Conservation (phyloP, 2,329 filamentous ascomycete genomes). For the Aspergillus sojae region DNA sequence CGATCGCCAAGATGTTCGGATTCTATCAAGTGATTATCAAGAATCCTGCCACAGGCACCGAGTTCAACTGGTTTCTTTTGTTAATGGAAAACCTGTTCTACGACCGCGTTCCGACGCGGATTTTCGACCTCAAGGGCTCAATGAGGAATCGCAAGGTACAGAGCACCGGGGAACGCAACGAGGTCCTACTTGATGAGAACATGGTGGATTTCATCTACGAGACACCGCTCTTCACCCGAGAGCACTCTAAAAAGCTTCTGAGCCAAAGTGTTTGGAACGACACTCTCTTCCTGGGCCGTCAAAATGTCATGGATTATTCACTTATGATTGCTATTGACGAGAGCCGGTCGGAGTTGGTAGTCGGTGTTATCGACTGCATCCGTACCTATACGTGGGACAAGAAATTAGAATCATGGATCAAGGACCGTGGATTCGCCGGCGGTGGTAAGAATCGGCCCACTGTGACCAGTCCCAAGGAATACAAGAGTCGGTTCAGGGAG, state of each 20-base stretch:
- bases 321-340: constrained; percentile 99
- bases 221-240: constrained; percentile 88
- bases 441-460: constrained; percentile 84
- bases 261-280: constrained; percentile 95
- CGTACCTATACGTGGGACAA: constrained; percentile 99
- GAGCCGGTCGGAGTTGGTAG: constrained; percentile 82
- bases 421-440: constrained; percentile 84
- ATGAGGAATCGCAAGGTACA: constrained; percentile 99
- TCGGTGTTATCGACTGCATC: constrained; percentile 98
- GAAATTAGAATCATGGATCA: constrained; percentile 99
- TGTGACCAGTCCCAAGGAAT: constrained; percentile 95
- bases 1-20: constrained; percentile 98
- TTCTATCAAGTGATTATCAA: constrained; percentile 98
- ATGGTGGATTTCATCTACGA: constrained; percentile 99
- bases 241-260: constrained; percentile 93
- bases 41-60: constrained; percentile 85
- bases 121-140: constrained; percentile 94
- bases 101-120: constrained; percentile 83
- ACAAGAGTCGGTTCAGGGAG: constrained; percentile 92
- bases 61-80: constrained; percentile 91
- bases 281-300: constrained; percentile 87
- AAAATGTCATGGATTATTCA: constrained; percentile 99
- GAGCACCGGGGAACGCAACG: constrained; percentile 91
- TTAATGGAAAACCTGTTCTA: constrained; percentile 99
- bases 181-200: constrained; percentile 95